Base-by-base conservation (phyloP, 2,329 filamentous ascomycete species). In the Zelopaecilomyces penicillatus region DNA sequence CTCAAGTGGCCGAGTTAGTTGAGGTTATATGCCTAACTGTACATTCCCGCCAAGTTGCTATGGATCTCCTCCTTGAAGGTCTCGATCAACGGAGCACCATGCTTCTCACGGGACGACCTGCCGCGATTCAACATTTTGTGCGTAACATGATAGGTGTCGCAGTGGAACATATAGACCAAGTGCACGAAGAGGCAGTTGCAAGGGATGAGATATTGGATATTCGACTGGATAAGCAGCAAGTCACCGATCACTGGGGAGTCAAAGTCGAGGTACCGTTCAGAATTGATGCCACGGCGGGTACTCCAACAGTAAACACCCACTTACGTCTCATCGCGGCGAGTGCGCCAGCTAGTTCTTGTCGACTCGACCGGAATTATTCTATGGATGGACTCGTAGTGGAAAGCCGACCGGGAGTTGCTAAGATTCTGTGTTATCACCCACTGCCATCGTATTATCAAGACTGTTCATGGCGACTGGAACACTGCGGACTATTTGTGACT, bases 401-500 rank as follows among this genome's bases (percentile, higher is more conserved):
- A 28, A 52, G 46, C 8, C 65, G 65, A 1, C 45, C 49, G 3
- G 19, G 59, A 54, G 6, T 57, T 50, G 5, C 64, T 67, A 44
- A 56, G 56, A 41, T 50, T 26, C 31, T n/a, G 3, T 70, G 65
- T 40, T 53, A 69, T 4, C 65, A 69, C 44, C 59, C 58, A 1
- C 57, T 63, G 5, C 67, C 67, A 0, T 19, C 54, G 0, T 70
- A 62, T 42, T 52, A 63, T n/a, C 50, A 54, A 27, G 39, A 59
- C 0, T 68, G 61, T 28, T 63, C 61, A 0, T 71, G 66, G 67
- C 51, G 46, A 4, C 39, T 70, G 5, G 50, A 58, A 11, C 48
- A 62, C 36, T 70, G 63, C 41, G 66, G 67, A 0, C 64, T 65
- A 0, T 70, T 68, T 43, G 61, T 65, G n/a, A 70, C 63, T 1